Conservation (phyloP, 1,284 basidiomycete species). For the Moniliella sp. region DNA sequence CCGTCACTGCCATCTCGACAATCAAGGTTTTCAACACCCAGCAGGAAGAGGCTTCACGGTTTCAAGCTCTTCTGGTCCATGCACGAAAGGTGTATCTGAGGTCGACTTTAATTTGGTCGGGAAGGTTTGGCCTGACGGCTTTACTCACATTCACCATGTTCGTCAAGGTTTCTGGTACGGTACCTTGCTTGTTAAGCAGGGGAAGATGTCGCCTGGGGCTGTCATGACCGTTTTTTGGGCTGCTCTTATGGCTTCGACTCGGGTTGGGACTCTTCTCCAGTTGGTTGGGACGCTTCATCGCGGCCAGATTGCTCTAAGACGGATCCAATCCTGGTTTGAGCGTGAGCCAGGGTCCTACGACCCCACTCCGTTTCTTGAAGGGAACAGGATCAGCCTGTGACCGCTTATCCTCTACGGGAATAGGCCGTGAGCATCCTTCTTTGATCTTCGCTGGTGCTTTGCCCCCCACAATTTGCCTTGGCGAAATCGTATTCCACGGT, state of each 20-base stretch:
- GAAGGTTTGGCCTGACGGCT: slow-evolving; percentile 49
- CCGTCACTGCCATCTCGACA: slow-evolving; percentile 57
- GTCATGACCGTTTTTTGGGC: slow-evolving; percentile 95
- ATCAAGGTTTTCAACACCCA: slow-evolving; percentile 89
- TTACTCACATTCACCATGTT: slow-evolving; percentile 64
- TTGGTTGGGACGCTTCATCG: too few relatives aligned
- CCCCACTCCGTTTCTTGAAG: too few relatives aligned
- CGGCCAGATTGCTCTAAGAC: too few relatives aligned
- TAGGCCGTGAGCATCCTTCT: too few relatives aligned
- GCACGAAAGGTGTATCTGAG: slow-evolving; percentile 38
- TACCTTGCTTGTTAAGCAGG: slow-evolving; percentile 56
- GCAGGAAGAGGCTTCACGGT: slow-evolving; percentile 42
- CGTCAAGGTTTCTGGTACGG: slow-evolving; percentile 95
- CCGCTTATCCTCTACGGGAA: too few relatives aligned
- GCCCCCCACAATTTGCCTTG: too few relatives aligned
- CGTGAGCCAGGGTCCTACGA: too few relatives aligned
- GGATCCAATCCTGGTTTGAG: too few relatives aligned
- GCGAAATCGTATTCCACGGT: slow-evolving; percentile 55
- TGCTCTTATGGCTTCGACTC: slow-evolving; percentile 63
- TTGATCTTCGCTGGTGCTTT: too few relatives aligned
- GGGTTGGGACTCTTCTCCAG: slow-evolving; percentile 64
- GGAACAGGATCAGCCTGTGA: too few relatives aligned
- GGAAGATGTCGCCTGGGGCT: slow-evolving; percentile 48
- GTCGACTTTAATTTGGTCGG: slow-evolving; percentile 54
- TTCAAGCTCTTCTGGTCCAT: slow-evolving; percentile 38